Conservation (phyloP, 805 yeast species). For the Spathaspora hagerdaliae region DNA sequence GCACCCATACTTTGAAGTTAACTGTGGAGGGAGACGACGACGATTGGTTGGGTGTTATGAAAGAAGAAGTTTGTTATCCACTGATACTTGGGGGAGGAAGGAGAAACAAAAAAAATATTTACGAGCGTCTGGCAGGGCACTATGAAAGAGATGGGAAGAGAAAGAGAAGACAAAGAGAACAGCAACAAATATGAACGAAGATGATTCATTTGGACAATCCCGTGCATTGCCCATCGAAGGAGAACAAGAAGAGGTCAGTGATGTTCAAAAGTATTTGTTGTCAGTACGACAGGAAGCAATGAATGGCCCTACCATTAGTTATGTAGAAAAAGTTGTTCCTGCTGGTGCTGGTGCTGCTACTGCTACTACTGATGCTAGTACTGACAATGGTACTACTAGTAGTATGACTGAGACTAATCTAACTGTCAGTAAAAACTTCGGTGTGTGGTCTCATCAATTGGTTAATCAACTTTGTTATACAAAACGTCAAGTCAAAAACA, state of each 20-base stretch:
- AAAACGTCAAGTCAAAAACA: neutral
- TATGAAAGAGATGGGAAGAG: too few species aligned
- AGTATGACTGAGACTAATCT: too few species aligned
- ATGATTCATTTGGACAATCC: neutral
- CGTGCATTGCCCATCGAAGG: conserved; percentile 1
- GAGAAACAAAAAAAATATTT: too few species aligned
- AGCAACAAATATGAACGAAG: too few species aligned
- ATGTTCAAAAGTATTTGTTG: conserved; percentile 15
- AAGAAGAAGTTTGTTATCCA: too few species aligned
- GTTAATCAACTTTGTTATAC: conserved; percentile 5
- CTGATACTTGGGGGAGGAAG: too few species aligned
- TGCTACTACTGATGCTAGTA: neutral
- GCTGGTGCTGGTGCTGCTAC: neutral
- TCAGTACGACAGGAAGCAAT: conserved; percentile 31
- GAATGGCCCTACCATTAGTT: conserved; percentile 14
- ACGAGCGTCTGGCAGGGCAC: too few species aligned
- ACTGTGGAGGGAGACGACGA: neutral
- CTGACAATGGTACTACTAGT: neutral
- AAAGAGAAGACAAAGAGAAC: too few species aligned
- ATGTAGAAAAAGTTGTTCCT: conserved; percentile 3
- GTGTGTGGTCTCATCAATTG: conserved; percentile 7
- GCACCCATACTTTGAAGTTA: conserved; percentile 62
- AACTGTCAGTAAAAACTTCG: too few species aligned
- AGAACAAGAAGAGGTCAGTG: neutral
- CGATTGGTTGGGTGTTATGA: too few species aligned